Conservation (phyloP, 768 basidiomycete species). For the Tephrocybe sp. region DNA sequence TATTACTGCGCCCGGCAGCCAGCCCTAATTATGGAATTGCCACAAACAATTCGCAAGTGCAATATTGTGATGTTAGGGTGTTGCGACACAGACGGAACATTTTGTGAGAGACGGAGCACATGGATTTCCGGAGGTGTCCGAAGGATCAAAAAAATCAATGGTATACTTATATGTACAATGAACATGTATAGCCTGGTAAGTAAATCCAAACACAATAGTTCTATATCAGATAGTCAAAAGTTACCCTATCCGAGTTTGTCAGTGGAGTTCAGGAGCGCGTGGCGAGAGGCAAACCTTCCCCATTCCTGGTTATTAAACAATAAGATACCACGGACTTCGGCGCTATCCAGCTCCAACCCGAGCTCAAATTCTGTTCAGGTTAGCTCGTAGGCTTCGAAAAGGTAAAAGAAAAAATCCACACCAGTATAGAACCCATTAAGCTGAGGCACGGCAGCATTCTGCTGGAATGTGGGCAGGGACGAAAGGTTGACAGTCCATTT, state of each 20-base stretch:
- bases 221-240: slow-evolving; percentile 47
- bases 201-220: slow-evolving; percentile 6
- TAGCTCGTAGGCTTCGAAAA: slow-evolving; percentile 6
- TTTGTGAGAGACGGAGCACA: slow-evolving; percentile 14
- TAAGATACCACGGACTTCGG: slow-evolving; percentile 81
- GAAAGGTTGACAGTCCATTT: slow-evolving; percentile 88
- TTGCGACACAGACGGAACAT: slow-evolving; percentile 26
- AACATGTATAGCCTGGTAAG: slow-evolving; percentile 10
- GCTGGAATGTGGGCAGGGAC: slow-evolving; percentile 75
- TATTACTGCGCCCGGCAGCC: not conserved
- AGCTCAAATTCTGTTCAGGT: slow-evolving; percentile 71
- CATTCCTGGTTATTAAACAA: slow-evolving; percentile 77
- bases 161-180: slow-evolving; percentile 1
- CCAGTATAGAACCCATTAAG: slow-evolving; percentile 78
- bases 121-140: slow-evolving; percentile 15
- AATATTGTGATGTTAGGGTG: slow-evolving; percentile 8
- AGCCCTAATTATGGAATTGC: slow-evolving; percentile 6
- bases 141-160: slow-evolving; percentile 5
- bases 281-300: slow-evolving; percentile 55
- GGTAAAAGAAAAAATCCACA: slow-evolving; percentile 30
- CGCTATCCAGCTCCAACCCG: slow-evolving; percentile 81
- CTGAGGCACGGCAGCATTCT: slow-evolving; percentile 58
- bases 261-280: slow-evolving; percentile 15
- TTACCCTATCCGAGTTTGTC: slow-evolving; percentile 34
- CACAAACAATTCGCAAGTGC: slow-evolving; percentile 3